Base-by-base conservation (phyloP, 2,329 filamentous ascomycete species). In the Huntiella omanensis region DNA sequence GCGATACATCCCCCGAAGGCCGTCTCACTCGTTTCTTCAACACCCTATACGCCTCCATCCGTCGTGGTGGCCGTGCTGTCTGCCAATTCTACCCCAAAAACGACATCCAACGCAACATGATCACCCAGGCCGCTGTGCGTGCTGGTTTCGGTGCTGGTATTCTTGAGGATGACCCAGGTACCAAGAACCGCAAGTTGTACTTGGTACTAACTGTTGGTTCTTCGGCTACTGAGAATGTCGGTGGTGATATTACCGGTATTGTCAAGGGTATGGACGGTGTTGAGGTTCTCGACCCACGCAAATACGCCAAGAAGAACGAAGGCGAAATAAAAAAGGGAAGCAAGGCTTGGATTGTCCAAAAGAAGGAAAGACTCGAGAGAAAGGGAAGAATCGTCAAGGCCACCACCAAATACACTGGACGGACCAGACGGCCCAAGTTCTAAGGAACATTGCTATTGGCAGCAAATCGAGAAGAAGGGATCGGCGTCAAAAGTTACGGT, bases 71-170 rank as follows among this genome's bases (percentile, higher is more conserved):
- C 1, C 73, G 85, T 34, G 91, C 91, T 0, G 88, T 96, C 11
- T 94, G 87, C 59, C 91, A 98, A 58, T 98, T 98, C 62, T 98
- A 98, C 60, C 91, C 91, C 2, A 94, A 94, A 65, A 96, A 98
- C 60, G 82, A 92, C 54, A 70, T 75, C 52, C 91, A 98, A 65
- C 75, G 87, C 57, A 77, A 73, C 57, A 94, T 98, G 87, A 93
- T 98, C 54, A 84, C 80, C 44, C 72, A 75, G 49, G 91, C 91
- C 0, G 91, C 91, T 0, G 81, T 96, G 51, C 86, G 83, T 58
- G 91, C 91, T 1, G 91, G 91, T 0, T 98, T 98, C 56, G 88
- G 91, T 41, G 91, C 91, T 0, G 91, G 91, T 64, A 72, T 98
- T 33, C 67, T 98, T 41, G 88, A 96, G 62, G 91, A 98, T 62